A percentile compares a stretch with the other conserved stretches of the same genome.
phyloP scores from a whole-genome alignment of 1,284 basidiomycete species.

The Ustilago curta region DNA sequence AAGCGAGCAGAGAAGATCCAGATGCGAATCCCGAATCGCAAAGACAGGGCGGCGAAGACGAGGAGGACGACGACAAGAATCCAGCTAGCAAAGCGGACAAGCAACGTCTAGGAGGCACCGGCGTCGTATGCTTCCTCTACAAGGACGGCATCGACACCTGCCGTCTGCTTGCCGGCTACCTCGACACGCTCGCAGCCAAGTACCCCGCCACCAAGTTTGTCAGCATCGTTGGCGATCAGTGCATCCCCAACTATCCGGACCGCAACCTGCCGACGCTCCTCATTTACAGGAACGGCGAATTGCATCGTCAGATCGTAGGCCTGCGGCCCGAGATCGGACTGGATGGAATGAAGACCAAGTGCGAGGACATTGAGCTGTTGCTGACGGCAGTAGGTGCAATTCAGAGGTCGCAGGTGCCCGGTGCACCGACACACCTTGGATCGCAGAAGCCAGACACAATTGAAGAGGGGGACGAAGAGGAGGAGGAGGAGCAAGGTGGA shows the following conservation, averaged over 20 bases:
- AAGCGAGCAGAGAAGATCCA: constrained; percentile 82
- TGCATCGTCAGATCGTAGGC: constrained; percentile 85
- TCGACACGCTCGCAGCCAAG: constrained; percentile 80
- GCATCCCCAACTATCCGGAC: constrained; percentile 95
- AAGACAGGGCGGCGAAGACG: constrained; percentile 73
- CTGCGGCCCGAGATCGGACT: constrained; percentile 75
- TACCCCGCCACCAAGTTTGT: constrained; percentile 95
- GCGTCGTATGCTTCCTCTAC: constrained; percentile 88
- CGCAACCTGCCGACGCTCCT: constrained; percentile 90
- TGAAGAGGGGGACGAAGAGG: constrained; percentile 29
- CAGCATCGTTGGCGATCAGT: constrained; percentile 90
- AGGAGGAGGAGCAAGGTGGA: constrained; percentile 29
- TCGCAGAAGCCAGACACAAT: constrained; percentile 27
- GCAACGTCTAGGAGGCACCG: constrained; percentile 75
- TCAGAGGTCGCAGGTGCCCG: constrained; percentile 50
- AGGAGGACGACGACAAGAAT: constrained; percentile 59
- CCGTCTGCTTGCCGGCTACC: constrained; percentile 79
- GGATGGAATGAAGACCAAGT: constrained; percentile 78
- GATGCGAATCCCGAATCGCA: constrained; percentile 18
- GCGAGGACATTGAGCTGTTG: constrained; percentile 73
- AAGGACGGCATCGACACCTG: constrained; percentile 78
- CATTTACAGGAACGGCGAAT: constrained; percentile 89
- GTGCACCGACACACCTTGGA: constrained; percentile 30
- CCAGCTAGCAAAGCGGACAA: constrained; percentile 31
- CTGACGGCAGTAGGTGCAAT: constrained; percentile 65